Conservation (phyloP, 805 yeast genomes). For the Yamadazyma nakazawae region DNA sequence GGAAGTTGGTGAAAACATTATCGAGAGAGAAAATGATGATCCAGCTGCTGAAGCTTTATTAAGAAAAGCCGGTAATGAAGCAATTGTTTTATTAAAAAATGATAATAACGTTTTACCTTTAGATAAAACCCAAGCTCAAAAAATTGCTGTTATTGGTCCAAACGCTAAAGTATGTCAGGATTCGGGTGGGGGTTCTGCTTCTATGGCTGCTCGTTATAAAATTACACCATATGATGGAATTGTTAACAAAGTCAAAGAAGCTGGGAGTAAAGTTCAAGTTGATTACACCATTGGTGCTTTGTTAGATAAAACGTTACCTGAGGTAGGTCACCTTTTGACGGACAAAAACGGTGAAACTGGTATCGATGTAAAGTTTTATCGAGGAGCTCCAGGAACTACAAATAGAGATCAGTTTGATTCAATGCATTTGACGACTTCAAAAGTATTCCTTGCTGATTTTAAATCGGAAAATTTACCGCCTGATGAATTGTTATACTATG, state of each 20-base stretch:
- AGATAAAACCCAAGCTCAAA: slow-evolving; percentile 18
- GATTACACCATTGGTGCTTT: slow-evolving; percentile 33
- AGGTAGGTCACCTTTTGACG: slow-evolving; percentile 20
- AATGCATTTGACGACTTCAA: slow-evolving; percentile 19
- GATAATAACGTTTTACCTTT: slow-evolving; percentile 48
- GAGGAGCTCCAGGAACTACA: slow-evolving; percentile 15
- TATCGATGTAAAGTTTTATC: slow-evolving; percentile 18
- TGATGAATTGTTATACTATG: slow-evolving; percentile 33
- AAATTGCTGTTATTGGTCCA: slow-evolving; percentile 56
- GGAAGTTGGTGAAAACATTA: slow-evolving; percentile 39
- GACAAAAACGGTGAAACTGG: slow-evolving; percentile 23
- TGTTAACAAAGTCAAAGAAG: slow-evolving; percentile 23
- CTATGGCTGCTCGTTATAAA: slow-evolving; percentile 45
- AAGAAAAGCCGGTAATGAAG: slow-evolving; percentile 47
- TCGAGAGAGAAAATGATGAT: slow-evolving; percentile 39
- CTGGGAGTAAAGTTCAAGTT: slow-evolving; percentile 21
- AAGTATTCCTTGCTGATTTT: slow-evolving; percentile 23
- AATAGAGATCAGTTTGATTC: slow-evolving; percentile 17
- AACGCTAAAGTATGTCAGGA: slow-evolving; percentile 48
- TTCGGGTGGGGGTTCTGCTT: slow-evolving; percentile 65
- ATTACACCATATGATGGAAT: slow-evolving; percentile 50
- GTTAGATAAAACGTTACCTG: slow-evolving; percentile 30
- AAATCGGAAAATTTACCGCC: slow-evolving; percentile 18
- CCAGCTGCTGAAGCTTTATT: slow-evolving; percentile 44
- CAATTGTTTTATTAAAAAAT: slow-evolving; percentile 57